These are phyloP conservation scores for Annulohypoxylon truncatum DNA, from an alignment of 2,329 filamentous ascomycete species.

Conservation along the genomic window DNA sequence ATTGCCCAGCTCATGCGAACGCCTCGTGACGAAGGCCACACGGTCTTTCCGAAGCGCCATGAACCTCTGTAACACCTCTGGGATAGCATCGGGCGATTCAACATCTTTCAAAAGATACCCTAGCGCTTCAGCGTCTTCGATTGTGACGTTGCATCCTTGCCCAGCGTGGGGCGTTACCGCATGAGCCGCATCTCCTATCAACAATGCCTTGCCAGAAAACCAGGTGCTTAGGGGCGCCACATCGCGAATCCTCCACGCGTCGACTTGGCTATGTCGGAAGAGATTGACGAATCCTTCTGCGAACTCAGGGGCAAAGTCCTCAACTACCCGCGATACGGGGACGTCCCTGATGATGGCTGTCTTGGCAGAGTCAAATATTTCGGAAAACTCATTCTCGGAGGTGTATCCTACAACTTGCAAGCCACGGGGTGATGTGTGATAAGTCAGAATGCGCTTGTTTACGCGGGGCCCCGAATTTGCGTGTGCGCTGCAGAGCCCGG, in stretches of 20 bases:
- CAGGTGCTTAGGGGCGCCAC: conserved; percentile 39
- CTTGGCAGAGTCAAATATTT: conserved; percentile 37
- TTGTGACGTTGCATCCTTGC: conserved; percentile 43
- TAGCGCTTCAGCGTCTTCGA: conserved; percentile 45
- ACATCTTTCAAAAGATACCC: conserved; percentile 31
- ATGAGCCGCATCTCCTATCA: conserved; percentile 45
- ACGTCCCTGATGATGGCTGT: conserved; percentile 40
- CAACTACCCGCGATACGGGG: conserved; percentile 29
- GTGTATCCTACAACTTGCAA: conserved; percentile 42
- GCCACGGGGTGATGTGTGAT: conserved; percentile 35
- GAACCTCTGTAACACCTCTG: conserved; percentile 28
- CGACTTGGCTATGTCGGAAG: conserved; percentile 34
- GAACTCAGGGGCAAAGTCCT: conserved; percentile 37
- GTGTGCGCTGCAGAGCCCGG: conserved; percentile 35
- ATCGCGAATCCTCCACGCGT: conserved; percentile 42
- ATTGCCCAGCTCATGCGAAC: conserved; percentile 38
- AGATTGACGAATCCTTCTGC: conserved; percentile 31
- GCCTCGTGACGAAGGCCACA: conserved; percentile 36
- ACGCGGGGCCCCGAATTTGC: conserved; percentile 19
- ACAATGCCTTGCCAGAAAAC: conserved; percentile 40
- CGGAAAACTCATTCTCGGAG: conserved; percentile 37
- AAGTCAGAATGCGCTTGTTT: conserved; percentile 38
- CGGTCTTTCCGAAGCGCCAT: conserved; percentile 40
- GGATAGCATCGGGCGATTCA: conserved; percentile 21
- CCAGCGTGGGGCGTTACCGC: conserved; percentile 42